These are phyloP conservation scores for California macrophylla DNA, from an alignment of 441 rosid species.

Conservation along the genomic window DNA sequence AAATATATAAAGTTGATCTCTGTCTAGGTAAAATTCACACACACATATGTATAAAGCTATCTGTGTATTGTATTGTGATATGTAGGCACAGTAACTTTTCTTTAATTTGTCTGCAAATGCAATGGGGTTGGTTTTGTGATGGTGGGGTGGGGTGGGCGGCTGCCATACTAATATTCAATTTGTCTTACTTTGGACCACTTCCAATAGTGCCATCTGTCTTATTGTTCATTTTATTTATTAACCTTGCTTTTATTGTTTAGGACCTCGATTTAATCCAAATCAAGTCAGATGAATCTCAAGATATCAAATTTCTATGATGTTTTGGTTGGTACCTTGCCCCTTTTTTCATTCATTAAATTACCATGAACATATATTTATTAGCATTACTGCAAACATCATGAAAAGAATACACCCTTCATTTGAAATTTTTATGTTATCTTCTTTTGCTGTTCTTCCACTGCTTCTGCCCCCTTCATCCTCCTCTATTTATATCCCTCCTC, in stretches of 20 bases:
- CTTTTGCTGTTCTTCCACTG: neutral
- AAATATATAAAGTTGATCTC: neutral
- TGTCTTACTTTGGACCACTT: conserved; percentile 4
- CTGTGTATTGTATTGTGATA: neutral
- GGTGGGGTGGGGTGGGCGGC: neutral
- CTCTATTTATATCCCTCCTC: conserved; percentile 2
- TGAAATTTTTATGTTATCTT: neutral
- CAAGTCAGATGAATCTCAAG: no score
- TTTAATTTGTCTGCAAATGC: neutral
- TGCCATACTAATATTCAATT: neutral
- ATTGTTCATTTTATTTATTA: neutral
- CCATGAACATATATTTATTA: neutral
- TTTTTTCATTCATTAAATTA: neutral
- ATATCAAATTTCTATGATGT: no score
- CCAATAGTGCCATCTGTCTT: neutral
- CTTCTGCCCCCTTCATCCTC: neutral
- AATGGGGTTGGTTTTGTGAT: neutral
- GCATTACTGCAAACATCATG: neutral
- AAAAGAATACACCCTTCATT: neutral
- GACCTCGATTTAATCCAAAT: neutral
- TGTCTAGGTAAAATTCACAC: neutral
- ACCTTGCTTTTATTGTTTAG: neutral
- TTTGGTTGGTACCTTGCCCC: no score
- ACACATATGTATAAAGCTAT: neutral
- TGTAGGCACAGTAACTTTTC: neutral